Conservation (phyloP, 2,329 filamentous ascomycete species). For the Cytospora mali region DNA sequence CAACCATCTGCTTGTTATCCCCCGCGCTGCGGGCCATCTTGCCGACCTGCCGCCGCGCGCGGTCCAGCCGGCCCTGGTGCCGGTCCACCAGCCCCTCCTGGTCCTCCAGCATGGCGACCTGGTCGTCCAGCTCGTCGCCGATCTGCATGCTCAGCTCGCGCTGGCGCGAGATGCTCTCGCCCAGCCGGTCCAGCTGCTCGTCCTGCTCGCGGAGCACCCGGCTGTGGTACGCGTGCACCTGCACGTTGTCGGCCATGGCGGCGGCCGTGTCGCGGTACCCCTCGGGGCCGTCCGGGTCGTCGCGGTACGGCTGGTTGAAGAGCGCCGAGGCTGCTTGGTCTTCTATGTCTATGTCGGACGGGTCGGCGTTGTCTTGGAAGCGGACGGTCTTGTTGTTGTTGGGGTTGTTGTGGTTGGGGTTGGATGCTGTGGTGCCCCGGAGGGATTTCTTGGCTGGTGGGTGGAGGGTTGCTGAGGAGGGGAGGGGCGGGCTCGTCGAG, state of each 20-base stretch:
- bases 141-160: slow-evolving; percentile 94
- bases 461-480: slow-evolving; percentile 41
- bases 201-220: slow-evolving; percentile 87
- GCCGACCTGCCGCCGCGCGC: slow-evolving; percentile 72
- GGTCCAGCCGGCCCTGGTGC: slow-evolving; percentile 74
- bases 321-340: slow-evolving; percentile 60
- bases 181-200: slow-evolving; percentile 84
- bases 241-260: slow-evolving; percentile 69
- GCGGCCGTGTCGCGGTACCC: slow-evolving; percentile 64
- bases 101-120: slow-evolving; percentile 87
- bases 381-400: slow-evolving; percentile 72
- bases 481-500: slow-evolving; percentile 39
- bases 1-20: slow-evolving; percentile 85
- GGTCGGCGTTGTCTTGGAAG: slow-evolving; percentile 74
- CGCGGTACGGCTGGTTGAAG: slow-evolving; percentile 64
- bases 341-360: slow-evolving; percentile 48
- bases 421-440: slow-evolving; percentile 39
- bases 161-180: slow-evolving; percentile 85
- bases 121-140: slow-evolving; percentile 90
- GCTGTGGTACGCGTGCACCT: slow-evolving; percentile 83
- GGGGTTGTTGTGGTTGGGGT: slow-evolving; percentile 30
- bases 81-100: slow-evolving; percentile 81
- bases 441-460: slow-evolving; percentile 30
- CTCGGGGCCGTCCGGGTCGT: slow-evolving; percentile 61
- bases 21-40: slow-evolving; percentile 72